Conservation (phyloP, 2,329 filamentous ascomycete species). For the Bisporella sp. region DNA sequence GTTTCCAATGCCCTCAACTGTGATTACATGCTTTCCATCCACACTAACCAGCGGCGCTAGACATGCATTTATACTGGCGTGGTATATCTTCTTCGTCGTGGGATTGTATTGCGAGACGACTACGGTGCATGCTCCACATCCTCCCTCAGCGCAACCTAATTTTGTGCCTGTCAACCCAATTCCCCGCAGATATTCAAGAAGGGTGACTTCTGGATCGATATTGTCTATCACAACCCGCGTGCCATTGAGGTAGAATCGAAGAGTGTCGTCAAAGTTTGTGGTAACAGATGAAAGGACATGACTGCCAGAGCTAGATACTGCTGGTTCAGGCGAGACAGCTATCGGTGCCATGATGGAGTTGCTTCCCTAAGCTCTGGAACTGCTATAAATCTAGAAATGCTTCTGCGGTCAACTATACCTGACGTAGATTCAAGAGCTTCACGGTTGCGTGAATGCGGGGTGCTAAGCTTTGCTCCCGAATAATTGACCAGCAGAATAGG, state of each 20-base stretch:
- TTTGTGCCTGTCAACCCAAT: conserved; percentile 95
- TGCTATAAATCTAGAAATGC: no score
- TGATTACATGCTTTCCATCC: conserved; percentile 97
- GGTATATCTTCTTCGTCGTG: conserved; percentile 78
- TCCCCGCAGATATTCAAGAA: conserved; percentile 87
- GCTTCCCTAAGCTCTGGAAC: no score
- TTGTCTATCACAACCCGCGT: conserved; percentile 81
- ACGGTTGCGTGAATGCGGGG: no score
- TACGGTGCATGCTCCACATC: conserved; percentile 93
- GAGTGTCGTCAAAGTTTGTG: conserved; percentile 73
- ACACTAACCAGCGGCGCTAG: conserved; percentile 86
- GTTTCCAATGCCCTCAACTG: conserved; percentile 90
- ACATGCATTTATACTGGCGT: conserved; percentile 95
- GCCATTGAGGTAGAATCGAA: conserved; percentile 92
- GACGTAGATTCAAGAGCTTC: no score
- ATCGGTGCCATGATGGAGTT: conserved; percentile 44
- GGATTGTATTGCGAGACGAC: conserved; percentile 92
- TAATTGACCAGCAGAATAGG: no score
- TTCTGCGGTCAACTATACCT: no score
- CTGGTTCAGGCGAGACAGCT: conserved; percentile 42
- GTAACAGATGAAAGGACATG: conserved; percentile 56
- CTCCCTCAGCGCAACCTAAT: conserved; percentile 91
- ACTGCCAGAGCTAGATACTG: conserved; percentile 15
- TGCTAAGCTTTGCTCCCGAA: no score
- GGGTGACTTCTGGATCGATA: conserved; percentile 83